Evolutionary conservation across 208 protist genomes (phyloP), one percentile per base, ranked within the genome.

Genomic region (Leishmania guyanensis): DNA sequence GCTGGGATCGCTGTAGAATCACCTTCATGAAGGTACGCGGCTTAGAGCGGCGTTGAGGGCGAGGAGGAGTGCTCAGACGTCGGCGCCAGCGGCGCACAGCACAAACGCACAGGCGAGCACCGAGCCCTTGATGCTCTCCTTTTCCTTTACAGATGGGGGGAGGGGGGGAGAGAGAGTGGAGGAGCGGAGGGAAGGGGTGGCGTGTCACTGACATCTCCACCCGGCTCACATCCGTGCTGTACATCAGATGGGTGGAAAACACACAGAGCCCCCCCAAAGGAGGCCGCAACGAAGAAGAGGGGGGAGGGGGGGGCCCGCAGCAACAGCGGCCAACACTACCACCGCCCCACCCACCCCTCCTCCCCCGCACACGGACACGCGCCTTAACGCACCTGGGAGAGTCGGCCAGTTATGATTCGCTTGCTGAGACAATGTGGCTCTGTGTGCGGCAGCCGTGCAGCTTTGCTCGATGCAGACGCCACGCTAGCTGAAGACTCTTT

Each of bases 401-500:
- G 33, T 29, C 62, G 29, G 39, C 46, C 26, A 22, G 12, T 36
- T 51, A 73, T 36, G 46, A 54, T 33, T 73, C 46, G 10, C 46
- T 73, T 14, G 48, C 17, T 0, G 51, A 46, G 14, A 17, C 26
- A 0, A 39, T 1, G 0, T 17, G 51, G 29, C 71, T 8, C 29
- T 8, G 71, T 8, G 22, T 62, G 29, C 51, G 50, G 51, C 72
- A 17, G 12, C 33, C 17, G n/a, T 16, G 72, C 51, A 29, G 22
- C 29, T 65, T 70, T 62, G 50, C 54, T 6, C 66, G 68, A 26
- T 77, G 77, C n/a, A 46, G 48, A 4, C 81, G 80, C 85, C 81
- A 85, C 39, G 69, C 81, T 5, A 74, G 43, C 76, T 93, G 92
- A 70, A 93, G 88, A 26, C 75, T 71, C n/a, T 50, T 73, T 33